Base-by-base conservation (phyloP, 1,139 yeast genomes). In the Nakaseomyces bracarensis region DNA sequence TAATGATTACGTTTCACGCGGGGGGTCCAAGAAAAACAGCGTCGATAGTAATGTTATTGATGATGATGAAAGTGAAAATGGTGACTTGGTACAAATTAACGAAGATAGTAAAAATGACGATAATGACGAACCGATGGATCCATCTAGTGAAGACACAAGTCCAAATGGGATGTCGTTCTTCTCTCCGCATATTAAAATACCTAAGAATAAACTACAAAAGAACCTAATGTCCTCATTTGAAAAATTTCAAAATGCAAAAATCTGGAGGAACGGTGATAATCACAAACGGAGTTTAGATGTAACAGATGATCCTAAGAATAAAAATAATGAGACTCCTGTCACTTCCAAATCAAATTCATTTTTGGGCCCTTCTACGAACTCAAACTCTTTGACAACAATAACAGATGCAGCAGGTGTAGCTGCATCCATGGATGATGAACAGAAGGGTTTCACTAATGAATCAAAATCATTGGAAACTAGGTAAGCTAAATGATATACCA, bases 361-460 rank as follows among this genome's bases (percentile, higher is more conserved):
- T 13, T 20, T 21, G 11, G n/a, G 5, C 18, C 31, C 41, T 5
- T 16, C 28, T 30, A 38, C 36, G 4, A 37, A 42, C 8, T 36
- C 38, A 10, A 43, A 43, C 13, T 45, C 45, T 3, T 14, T 31
- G 11, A 43, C 45, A 19, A 40, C 43, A 16, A 40, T 30, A 22
- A 33, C 36, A 13, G 30, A 40, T 10, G 35, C 30, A 27, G 29
- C 36, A n/a, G n/a, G n/a, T n/a, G n/a, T n/a, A n/a, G n/a, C n/a
- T n/a, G n/a, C n/a, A n/a, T n/a, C n/a, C n/a, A n/a, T n/a, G n/a
- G n/a, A n/a, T n/a, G n/a, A n/a, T n/a, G n/a, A n/a, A 31, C 22
- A 20, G 21, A 39, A 15, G 27, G 27, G 11, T n/a, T 13, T 11
- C 4, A n/a, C 26, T 5, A 33, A 33, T 10, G 26, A 14, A n/a